Evolutionary conservation across 2,329 filamentous ascomycete species (phyloP).

Genomic region (Zymoseptoria brevis): DNA sequence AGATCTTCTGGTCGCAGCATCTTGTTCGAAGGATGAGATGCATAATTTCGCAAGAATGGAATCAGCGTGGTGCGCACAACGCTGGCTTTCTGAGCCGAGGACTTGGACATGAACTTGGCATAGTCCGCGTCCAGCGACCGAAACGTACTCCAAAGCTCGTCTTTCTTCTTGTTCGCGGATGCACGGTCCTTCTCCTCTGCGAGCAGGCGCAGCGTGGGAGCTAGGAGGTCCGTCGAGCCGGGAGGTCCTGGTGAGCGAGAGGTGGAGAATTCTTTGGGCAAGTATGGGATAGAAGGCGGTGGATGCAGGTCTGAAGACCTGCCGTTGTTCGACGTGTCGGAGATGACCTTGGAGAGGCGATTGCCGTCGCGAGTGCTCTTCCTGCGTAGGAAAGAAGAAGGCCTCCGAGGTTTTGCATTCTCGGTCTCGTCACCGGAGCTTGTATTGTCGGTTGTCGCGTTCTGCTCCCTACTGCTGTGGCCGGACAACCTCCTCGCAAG

Average conservation of each 20-base stretch:
- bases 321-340: conserved; percentile 3
- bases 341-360: conserved; percentile 8
- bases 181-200: conserved; percentile 29
- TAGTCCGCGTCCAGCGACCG: conserved; percentile 60
- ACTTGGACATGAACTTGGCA: conserved; percentile 68
- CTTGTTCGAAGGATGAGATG: conserved; percentile 58
- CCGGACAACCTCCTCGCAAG: conserved; percentile 5
- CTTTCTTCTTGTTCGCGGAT: conserved; percentile 47
- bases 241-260: conserved; percentile 36
- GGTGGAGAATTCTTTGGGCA: conserved; percentile 44
- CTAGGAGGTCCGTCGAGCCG: conserved; percentile 30
- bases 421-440: conserved; percentile 13
- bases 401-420: conserved; percentile 12
- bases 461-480: conserved; percentile 9
- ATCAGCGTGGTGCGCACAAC: conserved; percentile 64
- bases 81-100: conserved; percentile 64
- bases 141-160: conserved; percentile 63
- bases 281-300: conserved; percentile 31
- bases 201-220: conserved; percentile 36
- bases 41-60: conserved; percentile 67
- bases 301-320: conserved; percentile 3
- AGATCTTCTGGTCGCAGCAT: conserved; percentile 69
- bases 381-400: conserved; percentile 15
- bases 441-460: conserved; percentile 7
- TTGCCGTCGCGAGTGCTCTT: conserved; percentile 10